phyloP scores from a whole-genome alignment of 2,329 filamentous ascomycete species.

The Botrytis medusae region DNA sequence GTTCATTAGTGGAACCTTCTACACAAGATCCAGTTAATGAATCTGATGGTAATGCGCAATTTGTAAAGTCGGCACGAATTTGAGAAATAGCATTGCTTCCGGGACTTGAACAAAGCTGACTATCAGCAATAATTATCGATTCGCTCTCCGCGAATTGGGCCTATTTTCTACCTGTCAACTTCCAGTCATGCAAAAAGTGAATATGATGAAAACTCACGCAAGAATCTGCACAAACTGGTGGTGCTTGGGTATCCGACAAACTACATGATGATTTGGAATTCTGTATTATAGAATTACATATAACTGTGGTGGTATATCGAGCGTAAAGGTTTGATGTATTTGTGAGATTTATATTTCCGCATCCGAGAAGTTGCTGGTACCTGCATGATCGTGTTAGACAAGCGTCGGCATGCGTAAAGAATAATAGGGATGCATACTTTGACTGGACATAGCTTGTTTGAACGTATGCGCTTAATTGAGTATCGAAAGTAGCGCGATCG shows the following conservation, averaged over 20 bases:
- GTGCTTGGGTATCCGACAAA: conserved; percentile 61
- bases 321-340: conserved; percentile 85
- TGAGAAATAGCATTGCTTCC: conserved; percentile 66
- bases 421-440: conserved; percentile 59
- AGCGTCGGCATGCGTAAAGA: conserved; percentile 12
- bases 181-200: conserved; percentile 29
- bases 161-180: conserved; percentile 45
- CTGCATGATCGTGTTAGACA: conserved; percentile 50
- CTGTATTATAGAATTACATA: conserved; percentile 94
- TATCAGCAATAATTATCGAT: conserved; percentile 75
- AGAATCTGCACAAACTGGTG: conserved; percentile 82
- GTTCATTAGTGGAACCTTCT: conserved; percentile 74
- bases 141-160: conserved; percentile 86
- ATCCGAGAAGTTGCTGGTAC: conserved; percentile 80
- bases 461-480: conserved; percentile 70
- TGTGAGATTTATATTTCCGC: conserved; percentile 70
- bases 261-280: conserved; percentile 73
- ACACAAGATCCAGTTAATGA: conserved; percentile 79
- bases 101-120: conserved; percentile 67
- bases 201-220: conserved; percentile 60
- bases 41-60: conserved; percentile 79
- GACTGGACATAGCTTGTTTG: conserved; percentile 69
- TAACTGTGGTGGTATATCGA: conserved; percentile 84
- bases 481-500: conserved; percentile 74
- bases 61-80: conserved; percentile 88